A percentile compares a stretch with the other conserved stretches of the same genome.
These are phyloP conservation scores for Penicillium verhagenii DNA, from an alignment of 495 filamentous ascomycete species.

Conservation along the genomic window DNA sequence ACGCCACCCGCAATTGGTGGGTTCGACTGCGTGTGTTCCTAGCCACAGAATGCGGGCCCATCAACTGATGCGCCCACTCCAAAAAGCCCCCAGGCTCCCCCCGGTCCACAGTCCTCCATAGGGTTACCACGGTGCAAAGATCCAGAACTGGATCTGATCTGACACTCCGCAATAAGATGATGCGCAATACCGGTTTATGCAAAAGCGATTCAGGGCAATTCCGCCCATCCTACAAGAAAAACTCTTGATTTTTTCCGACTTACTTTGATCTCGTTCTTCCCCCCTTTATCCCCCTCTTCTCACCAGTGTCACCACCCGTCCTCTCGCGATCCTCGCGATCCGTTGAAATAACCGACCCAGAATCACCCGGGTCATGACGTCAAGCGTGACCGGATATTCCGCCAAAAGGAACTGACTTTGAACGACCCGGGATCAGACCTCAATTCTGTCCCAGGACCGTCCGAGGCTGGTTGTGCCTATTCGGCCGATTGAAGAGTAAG, in stretches of 20 bases:
- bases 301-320: not conserved
- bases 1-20: constrained; percentile 8
- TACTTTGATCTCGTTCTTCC: not conserved
- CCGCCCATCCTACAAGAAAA: not conserved
- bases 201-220: not conserved
- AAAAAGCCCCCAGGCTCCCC: no score
- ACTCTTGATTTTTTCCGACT: not conserved
- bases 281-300: not conserved
- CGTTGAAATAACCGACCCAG: not conserved
- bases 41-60: constrained; percentile 10
- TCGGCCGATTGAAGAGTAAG: constrained; percentile 6
- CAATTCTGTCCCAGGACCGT: no score
- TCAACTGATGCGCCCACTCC: not conserved
- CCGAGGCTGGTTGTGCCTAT: not conserved
- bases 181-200: not conserved
- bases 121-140: not conserved
- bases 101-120: constrained; percentile 1
- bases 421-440: constrained; percentile 24
- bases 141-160: constrained; percentile 1
- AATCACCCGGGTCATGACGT: constrained; percentile 14
- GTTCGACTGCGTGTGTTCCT: constrained; percentile 10
- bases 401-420: constrained; percentile 6
- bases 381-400: constrained; percentile 10
- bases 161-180: not conserved
- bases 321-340: no score